Evolutionary conservation across 805 yeast genomes (phyloP).

Genomic region (Suhomyces sp.): DNA sequence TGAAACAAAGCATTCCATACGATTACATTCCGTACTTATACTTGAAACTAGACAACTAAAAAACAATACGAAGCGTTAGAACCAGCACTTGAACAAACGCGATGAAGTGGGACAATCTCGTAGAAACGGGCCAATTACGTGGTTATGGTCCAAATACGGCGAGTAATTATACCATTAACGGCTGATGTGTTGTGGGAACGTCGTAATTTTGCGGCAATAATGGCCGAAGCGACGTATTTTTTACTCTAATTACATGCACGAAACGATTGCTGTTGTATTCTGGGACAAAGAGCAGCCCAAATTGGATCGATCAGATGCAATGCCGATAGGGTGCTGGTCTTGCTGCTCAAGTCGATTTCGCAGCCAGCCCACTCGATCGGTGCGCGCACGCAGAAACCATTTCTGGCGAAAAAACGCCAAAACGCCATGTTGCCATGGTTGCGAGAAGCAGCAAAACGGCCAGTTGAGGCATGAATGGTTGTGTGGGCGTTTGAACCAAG

Average conservation of each 20-base stretch:
- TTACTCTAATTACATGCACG: neutral
- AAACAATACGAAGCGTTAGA: neutral
- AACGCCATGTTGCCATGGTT: neutral
- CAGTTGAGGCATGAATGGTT: no score
- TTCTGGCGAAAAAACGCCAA: no score
- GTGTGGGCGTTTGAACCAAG: no score
- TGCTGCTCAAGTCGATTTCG: neutral
- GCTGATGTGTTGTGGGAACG: neutral
- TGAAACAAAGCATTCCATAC: neutral
- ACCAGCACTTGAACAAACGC: neutral
- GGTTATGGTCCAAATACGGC: neutral
- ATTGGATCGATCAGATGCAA: neutral
- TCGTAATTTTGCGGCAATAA: neutral
- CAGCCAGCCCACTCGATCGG: neutral
- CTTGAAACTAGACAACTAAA: neutral
- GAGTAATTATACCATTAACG: neutral
- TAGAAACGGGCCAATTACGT: neutral
- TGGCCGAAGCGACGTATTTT: neutral
- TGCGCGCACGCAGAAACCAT: neutral
- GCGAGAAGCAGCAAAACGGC: neutral
- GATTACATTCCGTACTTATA: slow-evolving; percentile 2
- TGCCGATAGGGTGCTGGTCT: neutral
- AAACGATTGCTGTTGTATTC: neutral
- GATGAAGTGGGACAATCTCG: neutral
- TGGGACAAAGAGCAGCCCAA: neutral